Evolutionary conservation across 139 green algal genomes (phyloP).

Genomic region (Medakamo hakoo): DNA sequence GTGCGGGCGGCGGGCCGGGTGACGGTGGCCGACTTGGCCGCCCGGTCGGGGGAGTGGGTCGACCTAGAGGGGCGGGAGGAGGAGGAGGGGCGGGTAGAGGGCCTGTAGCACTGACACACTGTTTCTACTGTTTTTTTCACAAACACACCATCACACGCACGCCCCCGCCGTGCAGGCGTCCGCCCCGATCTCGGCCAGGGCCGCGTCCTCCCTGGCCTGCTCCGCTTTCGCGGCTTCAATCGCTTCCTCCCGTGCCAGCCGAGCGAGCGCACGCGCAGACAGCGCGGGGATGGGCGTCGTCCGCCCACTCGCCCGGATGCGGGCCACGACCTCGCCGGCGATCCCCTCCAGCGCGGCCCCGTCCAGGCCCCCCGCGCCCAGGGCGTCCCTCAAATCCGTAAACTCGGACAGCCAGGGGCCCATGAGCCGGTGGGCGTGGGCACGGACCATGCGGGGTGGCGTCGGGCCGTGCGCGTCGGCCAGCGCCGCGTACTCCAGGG

Average conservation of each 20-base stretch:
- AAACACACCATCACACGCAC: background rate
- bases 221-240: constrained; percentile 36
- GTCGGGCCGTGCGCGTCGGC: constrained; percentile 41
- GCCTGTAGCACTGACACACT: too few relatives aligned
- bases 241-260: constrained; percentile 24
- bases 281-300: constrained; percentile 30
- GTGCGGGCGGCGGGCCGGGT: background rate
- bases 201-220: constrained; percentile 44
- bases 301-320: constrained; percentile 29
- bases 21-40: background rate
- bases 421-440: constrained; percentile 51
- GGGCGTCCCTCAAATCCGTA: constrained; percentile 58
- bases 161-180: background rate
- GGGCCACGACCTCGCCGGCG: constrained; percentile 25
- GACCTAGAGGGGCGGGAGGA: background rate
- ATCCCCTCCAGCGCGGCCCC: constrained; percentile 15
- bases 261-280: constrained; percentile 11
- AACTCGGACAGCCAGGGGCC: constrained; percentile 71
- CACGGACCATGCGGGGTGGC: constrained; percentile 69
- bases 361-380: constrained; percentile 28
- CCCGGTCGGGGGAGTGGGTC: background rate
- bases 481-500: constrained; percentile 73
- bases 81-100: background rate
- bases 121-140: background rate
- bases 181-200: constrained; percentile 13